Conservation (phyloP, 495 filamentous ascomycete genomes). For the Penicillium manginii region DNA sequence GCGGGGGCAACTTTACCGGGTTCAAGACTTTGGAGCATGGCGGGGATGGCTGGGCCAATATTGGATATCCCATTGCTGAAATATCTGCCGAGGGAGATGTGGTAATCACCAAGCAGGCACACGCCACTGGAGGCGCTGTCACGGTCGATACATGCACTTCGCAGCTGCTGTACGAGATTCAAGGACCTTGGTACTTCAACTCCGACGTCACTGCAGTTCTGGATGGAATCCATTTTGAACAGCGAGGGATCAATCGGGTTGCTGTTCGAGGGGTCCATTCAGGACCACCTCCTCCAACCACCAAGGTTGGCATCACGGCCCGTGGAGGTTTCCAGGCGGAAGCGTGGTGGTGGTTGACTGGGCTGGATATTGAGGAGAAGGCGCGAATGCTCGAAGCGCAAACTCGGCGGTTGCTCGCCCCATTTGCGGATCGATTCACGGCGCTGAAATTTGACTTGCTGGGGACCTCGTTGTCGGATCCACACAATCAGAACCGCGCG, state of each 20-base stretch:
- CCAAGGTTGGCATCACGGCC: conserved; percentile 58
- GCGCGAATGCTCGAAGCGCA: conserved; percentile 47
- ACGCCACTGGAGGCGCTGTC: conserved; percentile 37
- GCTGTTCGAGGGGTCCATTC: conserved; percentile 30
- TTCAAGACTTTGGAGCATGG: conserved; percentile 51
- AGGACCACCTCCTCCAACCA: conserved; percentile 55
- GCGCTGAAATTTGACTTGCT: conserved; percentile 40
- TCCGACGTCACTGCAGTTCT: conserved; percentile 59
- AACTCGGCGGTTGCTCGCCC: conserved; percentile 25
- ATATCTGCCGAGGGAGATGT: conserved; percentile 51
- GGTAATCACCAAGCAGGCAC: conserved; percentile 48
- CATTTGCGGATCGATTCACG: conserved; percentile 27
- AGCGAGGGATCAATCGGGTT: conserved; percentile 43
- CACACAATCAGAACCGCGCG: conserved; percentile 38
- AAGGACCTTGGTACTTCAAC: conserved; percentile 61
- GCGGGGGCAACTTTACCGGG: conserved; percentile 61
- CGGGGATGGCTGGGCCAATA: conserved; percentile 46
- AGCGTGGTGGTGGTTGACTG: conserved; percentile 42
- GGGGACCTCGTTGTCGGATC: conserved; percentile 33
- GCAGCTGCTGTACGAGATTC: conserved; percentile 64
- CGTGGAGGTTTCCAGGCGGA: conserved; percentile 54
- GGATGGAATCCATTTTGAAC: conserved; percentile 49
- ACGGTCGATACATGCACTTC: conserved; percentile 57
- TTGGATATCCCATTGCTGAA: conserved; percentile 64
- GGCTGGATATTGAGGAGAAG: conserved; percentile 53